These are phyloP conservation scores for Apiospora phragmitis DNA, from an alignment of 2,329 filamentous ascomycete genomes.

Conservation along the genomic window DNA sequence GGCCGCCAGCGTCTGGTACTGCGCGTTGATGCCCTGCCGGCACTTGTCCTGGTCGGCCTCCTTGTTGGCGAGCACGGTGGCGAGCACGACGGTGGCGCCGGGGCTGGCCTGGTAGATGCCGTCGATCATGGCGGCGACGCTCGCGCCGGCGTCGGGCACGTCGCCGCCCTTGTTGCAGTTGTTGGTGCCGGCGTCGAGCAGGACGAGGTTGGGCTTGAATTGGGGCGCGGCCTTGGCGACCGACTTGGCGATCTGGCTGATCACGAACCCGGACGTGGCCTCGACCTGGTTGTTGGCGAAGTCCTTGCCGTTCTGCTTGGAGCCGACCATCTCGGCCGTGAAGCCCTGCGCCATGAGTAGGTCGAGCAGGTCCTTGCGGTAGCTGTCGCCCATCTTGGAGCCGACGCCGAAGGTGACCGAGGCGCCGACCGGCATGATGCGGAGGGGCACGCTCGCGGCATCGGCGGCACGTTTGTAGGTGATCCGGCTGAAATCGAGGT, in stretches of 20 bases:
- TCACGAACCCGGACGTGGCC: conserved; percentile 23
- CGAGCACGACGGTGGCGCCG: conserved; percentile 24
- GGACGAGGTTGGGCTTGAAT: conserved; percentile 23
- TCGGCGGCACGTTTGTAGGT: not conserved
- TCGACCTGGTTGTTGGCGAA: conserved; percentile 25
- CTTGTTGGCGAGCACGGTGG: conserved; percentile 26
- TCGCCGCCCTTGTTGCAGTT: conserved; percentile 24
- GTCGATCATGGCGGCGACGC: conserved; percentile 22
- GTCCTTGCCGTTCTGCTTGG: conserved; percentile 19
- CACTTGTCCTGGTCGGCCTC: conserved; percentile 22
- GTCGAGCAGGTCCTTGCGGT: conserved; percentile 34
- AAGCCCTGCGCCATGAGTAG: conserved; percentile 35
- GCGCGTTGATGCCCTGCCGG: conserved; percentile 21
- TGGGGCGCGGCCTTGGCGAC: conserved; percentile 17
- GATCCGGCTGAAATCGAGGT: not conserved
- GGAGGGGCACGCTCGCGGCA: conserved; percentile 33
- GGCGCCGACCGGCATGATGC: conserved; percentile 45
- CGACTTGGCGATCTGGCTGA: conserved; percentile 21
- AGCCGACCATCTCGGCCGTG: conserved; percentile 28
- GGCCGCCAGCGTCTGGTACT: conserved; percentile 19
- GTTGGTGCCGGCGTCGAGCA: conserved; percentile 26
- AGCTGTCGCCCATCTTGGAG: conserved; percentile 41
- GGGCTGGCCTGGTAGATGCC: conserved; percentile 22
- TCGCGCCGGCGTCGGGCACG: conserved; percentile 21
- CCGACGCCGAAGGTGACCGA: conserved; percentile 41